phyloP scores from a whole-genome alignment of 2,329 filamentous ascomycete genomes.

The Bipolaris sorokiniana region DNA sequence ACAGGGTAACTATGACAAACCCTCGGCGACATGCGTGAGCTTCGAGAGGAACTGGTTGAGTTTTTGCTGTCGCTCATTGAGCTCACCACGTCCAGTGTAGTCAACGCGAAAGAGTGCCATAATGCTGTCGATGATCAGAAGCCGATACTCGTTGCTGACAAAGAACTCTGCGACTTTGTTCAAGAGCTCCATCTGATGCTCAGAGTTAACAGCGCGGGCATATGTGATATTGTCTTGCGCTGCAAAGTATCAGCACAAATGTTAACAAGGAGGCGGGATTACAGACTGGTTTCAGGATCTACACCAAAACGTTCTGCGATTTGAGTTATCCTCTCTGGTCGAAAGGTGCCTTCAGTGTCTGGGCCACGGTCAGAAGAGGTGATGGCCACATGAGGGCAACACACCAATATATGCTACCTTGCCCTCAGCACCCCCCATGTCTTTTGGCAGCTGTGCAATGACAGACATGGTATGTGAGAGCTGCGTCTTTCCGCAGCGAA shows the following conservation, averaged over 20 bases:
- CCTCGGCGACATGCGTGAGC: constrained; percentile 69
- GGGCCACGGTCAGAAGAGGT: constrained; percentile 14
- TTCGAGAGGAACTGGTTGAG: constrained; percentile 69
- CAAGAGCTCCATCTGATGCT: constrained; percentile 69
- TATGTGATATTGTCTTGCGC: constrained; percentile 72
- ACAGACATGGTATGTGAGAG: constrained; percentile 73
- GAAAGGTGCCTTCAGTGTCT: constrained; percentile 58
- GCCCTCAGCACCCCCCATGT: constrained; percentile 70
- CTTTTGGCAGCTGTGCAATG: constrained; percentile 63
- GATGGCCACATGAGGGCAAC: background rate
- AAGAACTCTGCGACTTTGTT: constrained; percentile 67
- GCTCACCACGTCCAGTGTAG: constrained; percentile 69
- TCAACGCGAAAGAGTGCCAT: constrained; percentile 73
- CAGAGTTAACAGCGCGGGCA: constrained; percentile 68
- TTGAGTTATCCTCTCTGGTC: constrained; percentile 69
- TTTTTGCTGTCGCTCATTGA: constrained; percentile 72
- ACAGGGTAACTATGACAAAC: constrained; percentile 36
- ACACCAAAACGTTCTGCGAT: constrained; percentile 70
- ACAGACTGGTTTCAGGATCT: constrained; percentile 44
- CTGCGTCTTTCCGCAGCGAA: constrained; percentile 72
- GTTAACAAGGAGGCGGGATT: background rate
- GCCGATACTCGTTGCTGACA: constrained; percentile 66
- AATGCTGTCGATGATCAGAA: constrained; percentile 72
- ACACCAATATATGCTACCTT: constrained; percentile 72
- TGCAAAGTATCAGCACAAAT: constrained; percentile 60